Evolutionary conservation across 306 rosid species (phyloP), one percentile per base, ranked within the genome.

Genomic region (Casuarina cunninghamiana): DNA sequence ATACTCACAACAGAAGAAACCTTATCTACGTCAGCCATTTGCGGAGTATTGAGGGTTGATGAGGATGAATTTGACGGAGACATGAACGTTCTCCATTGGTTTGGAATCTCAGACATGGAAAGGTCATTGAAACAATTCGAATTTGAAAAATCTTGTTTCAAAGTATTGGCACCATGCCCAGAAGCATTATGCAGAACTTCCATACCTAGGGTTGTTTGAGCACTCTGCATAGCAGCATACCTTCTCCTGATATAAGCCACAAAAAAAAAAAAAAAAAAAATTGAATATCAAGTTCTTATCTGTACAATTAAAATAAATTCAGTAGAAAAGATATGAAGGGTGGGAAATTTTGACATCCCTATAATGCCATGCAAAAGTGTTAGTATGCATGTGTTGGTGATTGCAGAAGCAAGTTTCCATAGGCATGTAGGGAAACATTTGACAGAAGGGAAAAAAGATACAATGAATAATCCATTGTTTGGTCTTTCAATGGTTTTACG

Each of bases 1-100:
- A 94, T 90, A 79, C 85, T 94, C 44, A 94, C 98, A 82, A 91
- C 86, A 51, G 96, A 90, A 66, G 98, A 92, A 50, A 94, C 88
- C 87, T 89, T 90, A 87, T 94, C 98, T 74, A 80, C 84, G 41
- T 92, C 96, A 35, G 66, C 87, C 75, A 85, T 72, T 80, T 80
- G 89, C 35, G 81, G 81, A 75, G 86, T 74, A 78, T 89, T 86
- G 83, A 92, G 90, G 68, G 86, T 89, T 45, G 91, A 85, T 44
- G 98, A 89, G 65, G 93, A 85, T 53, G 97, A 94, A 80, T 89
- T 89, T 26, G 93, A 89, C 2, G 95, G 92, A 77, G 97, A 88
- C 84, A 87, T 80, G 86, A 94, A 92, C 45, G 88, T 51, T 19
- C 86, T 87, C 88, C 87, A 73, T 80, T 92, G 94, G 76, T 81